phyloP scores from a whole-genome alignment of 495 filamentous ascomycete species.

The Neurospora tetrasperma region DNA sequence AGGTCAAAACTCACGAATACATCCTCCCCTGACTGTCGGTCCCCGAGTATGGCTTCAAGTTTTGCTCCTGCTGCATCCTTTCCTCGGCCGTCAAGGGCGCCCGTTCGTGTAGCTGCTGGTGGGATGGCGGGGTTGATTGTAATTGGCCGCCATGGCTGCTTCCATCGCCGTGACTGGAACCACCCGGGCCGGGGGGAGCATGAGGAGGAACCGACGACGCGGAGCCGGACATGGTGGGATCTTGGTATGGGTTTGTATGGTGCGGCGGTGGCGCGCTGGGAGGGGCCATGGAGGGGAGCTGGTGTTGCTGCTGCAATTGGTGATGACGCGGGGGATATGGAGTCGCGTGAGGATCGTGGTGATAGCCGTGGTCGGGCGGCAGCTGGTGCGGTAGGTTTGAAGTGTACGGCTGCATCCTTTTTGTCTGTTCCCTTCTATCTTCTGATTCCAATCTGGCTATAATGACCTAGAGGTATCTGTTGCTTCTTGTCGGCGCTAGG shows the following conservation, averaged over 20 bases:
- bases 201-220: neutral
- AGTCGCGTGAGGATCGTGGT: slow-evolving; percentile 14
- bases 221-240: slow-evolving; percentile 1
- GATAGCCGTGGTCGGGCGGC: neutral
- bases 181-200: neutral
- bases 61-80: slow-evolving; percentile 17
- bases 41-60: slow-evolving; percentile 21
- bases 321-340: slow-evolving; percentile 14
- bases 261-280: slow-evolving; percentile 4
- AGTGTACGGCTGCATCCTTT: neutral
- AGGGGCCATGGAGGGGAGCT: slow-evolving; percentile 22
- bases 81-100: slow-evolving; percentile 20
- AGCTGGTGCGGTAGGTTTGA: neutral
- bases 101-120: slow-evolving; percentile 14
- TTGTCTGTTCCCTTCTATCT: too few species aligned
- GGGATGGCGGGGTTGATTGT: slow-evolving; percentile 3
- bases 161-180: neutral
- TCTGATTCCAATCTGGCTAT: too few species aligned
- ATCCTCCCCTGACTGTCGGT: slow-evolving; percentile 17
- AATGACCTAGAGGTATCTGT: too few species aligned
- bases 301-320: slow-evolving; percentile 14
- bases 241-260: slow-evolving; percentile 13
- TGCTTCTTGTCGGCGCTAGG: too few species aligned
- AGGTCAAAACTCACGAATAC: slow-evolving; percentile 20
- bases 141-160: neutral